Evolutionary conservation across 2,329 filamentous ascomycete genomes (phyloP).

Genomic region (Lecanoromycetidae sp.): DNA sequence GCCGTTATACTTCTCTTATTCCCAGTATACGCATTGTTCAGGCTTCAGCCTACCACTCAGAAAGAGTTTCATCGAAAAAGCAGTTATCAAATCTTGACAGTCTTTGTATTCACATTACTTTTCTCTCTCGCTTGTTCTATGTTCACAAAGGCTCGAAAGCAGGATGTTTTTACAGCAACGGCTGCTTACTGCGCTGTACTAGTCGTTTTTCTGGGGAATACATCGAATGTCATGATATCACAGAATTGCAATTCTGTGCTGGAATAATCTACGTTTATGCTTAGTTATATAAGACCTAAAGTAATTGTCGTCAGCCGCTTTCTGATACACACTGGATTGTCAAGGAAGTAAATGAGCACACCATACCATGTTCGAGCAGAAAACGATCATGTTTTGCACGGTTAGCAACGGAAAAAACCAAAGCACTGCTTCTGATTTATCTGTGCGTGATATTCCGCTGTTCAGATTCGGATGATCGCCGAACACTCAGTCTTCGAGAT

Average conservation of each 20-base stretch:
- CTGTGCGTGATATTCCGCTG: constrained; percentile 96
- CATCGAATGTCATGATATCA: neutral
- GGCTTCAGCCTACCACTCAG: neutral
- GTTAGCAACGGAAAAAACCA: too few species aligned
- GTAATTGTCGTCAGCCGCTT: too few species aligned
- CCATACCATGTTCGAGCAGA: too few species aligned
- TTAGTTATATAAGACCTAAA: too few species aligned
- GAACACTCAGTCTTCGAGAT: constrained; percentile 86
- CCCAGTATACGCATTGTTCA: too few species aligned
- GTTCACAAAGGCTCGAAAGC: neutral
- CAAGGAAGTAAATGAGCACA: too few species aligned
- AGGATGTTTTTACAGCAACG: constrained; percentile 12
- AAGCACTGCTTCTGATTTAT: too few species aligned
- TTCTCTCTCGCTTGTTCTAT: neutral
- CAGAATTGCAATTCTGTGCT: too few species aligned
- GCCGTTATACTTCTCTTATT: too few species aligned
- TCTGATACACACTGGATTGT: too few species aligned
- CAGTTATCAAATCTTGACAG: neutral
- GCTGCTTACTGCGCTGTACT: constrained; percentile 13
- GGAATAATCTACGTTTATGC: too few species aligned
- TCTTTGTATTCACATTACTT: constrained; percentile 4
- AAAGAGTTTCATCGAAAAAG: constrained; percentile 1
- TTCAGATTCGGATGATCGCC: constrained; percentile 91
- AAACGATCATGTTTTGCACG: too few species aligned
- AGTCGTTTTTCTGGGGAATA: constrained; percentile 14